A percentile compares a stretch with the other conserved stretches of the same genome.
phyloP scores from a whole-genome alignment of 116 monocot species.

The Papilionanthe hybrid region DNA sequence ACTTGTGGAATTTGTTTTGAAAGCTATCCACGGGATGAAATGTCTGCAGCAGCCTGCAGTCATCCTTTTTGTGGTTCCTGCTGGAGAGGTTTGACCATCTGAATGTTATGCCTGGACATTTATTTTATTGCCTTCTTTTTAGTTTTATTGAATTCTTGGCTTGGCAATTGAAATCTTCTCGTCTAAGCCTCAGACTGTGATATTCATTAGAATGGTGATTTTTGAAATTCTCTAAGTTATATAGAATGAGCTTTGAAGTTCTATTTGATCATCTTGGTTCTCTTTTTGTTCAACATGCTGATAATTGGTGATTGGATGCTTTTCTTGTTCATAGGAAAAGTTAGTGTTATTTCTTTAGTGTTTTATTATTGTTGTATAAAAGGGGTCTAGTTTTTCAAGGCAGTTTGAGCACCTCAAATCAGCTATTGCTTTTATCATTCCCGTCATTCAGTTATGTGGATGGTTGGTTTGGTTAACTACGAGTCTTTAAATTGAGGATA shows the following conservation, averaged over 20 bases:
- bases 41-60: slow-evolving; percentile 50
- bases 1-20: slow-evolving; percentile 66
- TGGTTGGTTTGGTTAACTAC: not conserved
- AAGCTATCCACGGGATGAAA: slow-evolving; percentile 33
- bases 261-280: not conserved
- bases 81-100: slow-evolving; percentile 46
- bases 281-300: not conserved
- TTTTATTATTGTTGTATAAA: not conserved
- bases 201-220: not conserved
- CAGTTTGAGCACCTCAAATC: not conserved
- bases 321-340: not conserved
- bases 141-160: not conserved
- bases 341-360: not conserved
- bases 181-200: not conserved
- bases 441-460: not conserved
- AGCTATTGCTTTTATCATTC: not conserved
- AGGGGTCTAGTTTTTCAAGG: not conserved
- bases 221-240: not conserved
- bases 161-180: not conserved
- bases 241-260: not conserved
- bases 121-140: not conserved
- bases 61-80: slow-evolving; percentile 57
- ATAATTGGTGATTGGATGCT: not conserved
- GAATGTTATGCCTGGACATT: not conserved
- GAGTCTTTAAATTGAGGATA: not conserved